phyloP scores from a whole-genome alignment of 1,284 basidiomycete species.

The Malassezia dermatis region DNA sequence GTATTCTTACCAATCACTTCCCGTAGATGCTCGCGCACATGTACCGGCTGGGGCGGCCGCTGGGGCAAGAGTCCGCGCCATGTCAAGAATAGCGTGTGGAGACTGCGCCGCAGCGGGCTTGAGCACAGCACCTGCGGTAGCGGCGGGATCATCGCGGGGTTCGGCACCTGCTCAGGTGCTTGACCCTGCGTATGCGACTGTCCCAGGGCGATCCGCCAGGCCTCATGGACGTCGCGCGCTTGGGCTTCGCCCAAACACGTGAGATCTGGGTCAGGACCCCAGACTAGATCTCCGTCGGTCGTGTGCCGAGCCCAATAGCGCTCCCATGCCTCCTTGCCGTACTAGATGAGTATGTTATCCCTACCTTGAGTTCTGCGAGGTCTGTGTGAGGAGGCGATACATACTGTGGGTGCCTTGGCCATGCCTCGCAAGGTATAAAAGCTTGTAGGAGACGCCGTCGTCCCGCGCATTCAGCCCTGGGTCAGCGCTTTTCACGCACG shows the following conservation, averaged over 20 bases:
- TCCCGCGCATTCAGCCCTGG: not conserved
- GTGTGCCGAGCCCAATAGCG: not conserved
- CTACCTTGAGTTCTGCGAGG: conserved; percentile 3
- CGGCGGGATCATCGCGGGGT: not conserved
- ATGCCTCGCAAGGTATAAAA: conserved; percentile 11
- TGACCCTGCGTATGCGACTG: not conserved
- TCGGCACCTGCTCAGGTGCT: not conserved
- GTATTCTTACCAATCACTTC: conserved; percentile 9
- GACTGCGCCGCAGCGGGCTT: conserved; percentile 1
- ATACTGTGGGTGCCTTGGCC: conserved; percentile 10
- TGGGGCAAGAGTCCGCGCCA: not conserved
- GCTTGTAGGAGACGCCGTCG: conserved; percentile 1
- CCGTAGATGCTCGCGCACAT: conserved; percentile 4
- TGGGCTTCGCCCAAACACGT: not conserved
- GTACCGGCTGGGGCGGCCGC: not conserved
- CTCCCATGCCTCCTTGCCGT: conserved; percentile 11
- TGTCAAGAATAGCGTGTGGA: not conserved
- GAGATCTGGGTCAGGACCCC: conserved; percentile 11
- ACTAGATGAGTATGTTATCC: not conserved
- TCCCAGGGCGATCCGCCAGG: not conserved
- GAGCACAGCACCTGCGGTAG: not conserved
- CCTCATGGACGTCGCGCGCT: not conserved
- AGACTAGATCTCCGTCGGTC: not conserved
- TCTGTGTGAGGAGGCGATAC: conserved; percentile 3
- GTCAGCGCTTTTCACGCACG: not conserved